Conservation (phyloP, 495 filamentous ascomycete species). For the Cercophora samala region DNA sequence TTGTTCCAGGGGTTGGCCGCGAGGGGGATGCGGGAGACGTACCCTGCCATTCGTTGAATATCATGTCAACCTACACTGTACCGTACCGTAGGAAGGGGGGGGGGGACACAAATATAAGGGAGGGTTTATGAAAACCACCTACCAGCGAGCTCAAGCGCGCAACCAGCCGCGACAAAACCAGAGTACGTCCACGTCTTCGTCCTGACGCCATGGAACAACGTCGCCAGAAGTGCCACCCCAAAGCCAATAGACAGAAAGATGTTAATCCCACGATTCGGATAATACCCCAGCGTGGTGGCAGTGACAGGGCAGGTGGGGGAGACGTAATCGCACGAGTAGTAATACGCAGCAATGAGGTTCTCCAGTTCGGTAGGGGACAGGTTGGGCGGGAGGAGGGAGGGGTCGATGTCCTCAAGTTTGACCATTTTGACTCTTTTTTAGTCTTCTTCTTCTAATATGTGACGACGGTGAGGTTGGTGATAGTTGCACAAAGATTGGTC, state of each 20-base stretch:
- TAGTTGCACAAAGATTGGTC: background rate
- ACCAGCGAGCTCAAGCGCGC: conserved; percentile 42
- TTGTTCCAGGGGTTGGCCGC: conserved; percentile 58
- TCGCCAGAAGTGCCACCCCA: conserved; percentile 45
- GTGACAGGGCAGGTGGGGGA: conserved; percentile 53
- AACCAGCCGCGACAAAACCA: conserved; percentile 49
- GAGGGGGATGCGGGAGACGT: conserved; percentile 59
- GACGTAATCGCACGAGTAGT: conserved; percentile 48
- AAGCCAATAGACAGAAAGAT: conserved; percentile 59
- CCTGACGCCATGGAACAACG: conserved; percentile 51
- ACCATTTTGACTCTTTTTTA: background rate
- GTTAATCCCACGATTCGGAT: conserved; percentile 60
- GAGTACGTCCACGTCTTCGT: conserved; percentile 62
- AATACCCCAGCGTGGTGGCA: conserved; percentile 64
- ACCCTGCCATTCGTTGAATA: too few relatives aligned
- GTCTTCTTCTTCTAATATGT: background rate
- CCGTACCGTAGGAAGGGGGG: too few relatives aligned
- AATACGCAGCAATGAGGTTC: conserved; percentile 25
- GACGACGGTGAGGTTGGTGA: background rate
- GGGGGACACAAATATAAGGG: background rate
- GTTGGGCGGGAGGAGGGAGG: conserved; percentile 14
- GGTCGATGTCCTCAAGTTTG: conserved; percentile 14
- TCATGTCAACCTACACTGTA: too few relatives aligned
- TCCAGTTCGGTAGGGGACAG: conserved; percentile 8
- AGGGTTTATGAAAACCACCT: conserved; percentile 1